These are phyloP conservation scores for Fusarium subglutinans DNA, from an alignment of 2,329 filamentous ascomycete genomes.

Conservation along the genomic window DNA sequence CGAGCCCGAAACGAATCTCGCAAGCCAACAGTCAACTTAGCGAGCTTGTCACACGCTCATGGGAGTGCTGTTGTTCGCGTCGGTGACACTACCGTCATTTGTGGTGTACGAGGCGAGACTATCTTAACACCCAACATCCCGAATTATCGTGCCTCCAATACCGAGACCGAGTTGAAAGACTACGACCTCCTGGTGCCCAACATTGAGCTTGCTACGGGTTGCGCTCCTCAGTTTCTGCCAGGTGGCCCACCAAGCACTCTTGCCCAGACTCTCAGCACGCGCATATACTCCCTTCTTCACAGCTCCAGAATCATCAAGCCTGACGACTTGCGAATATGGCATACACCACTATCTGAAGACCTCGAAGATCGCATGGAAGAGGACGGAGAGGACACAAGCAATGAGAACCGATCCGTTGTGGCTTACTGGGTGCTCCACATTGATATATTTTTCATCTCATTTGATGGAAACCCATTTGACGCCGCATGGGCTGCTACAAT, in stretches of 20 bases:
- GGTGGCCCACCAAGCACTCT: constrained; percentile 81
- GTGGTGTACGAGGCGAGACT: constrained; percentile 88
- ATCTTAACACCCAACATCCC: constrained; percentile 79
- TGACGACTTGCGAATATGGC: constrained; percentile 77
- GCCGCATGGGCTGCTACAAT: constrained; percentile 87
- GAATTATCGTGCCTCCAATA: constrained; percentile 63
- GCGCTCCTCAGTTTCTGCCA: constrained; percentile 84
- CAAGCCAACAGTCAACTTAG: constrained; percentile 78
- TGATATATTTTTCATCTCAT: constrained; percentile 91
- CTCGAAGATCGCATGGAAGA: constrained; percentile 53
- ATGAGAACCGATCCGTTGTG: constrained; percentile 64
- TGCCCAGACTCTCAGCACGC: constrained; percentile 85
- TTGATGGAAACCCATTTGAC: constrained; percentile 92
- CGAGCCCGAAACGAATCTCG: constrained; percentile 76
- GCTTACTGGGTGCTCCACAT: constrained; percentile 97
- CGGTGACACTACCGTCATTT: constrained; percentile 94
- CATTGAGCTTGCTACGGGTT: constrained; percentile 90
- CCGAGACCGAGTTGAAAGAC: constrained; percentile 61
- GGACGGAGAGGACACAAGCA: constrained; percentile 46
- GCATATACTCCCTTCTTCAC: constrained; percentile 80
- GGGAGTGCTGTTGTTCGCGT: constrained; percentile 88
- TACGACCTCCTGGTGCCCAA: constrained; percentile 89
- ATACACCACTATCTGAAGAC: constrained; percentile 61
- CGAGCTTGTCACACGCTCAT: constrained; percentile 87
- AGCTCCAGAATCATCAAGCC: constrained; percentile 72